These are phyloP conservation scores for Cymodocea nodosa DNA, from an alignment of 116 monocot genomes.

Conservation along the genomic window DNA sequence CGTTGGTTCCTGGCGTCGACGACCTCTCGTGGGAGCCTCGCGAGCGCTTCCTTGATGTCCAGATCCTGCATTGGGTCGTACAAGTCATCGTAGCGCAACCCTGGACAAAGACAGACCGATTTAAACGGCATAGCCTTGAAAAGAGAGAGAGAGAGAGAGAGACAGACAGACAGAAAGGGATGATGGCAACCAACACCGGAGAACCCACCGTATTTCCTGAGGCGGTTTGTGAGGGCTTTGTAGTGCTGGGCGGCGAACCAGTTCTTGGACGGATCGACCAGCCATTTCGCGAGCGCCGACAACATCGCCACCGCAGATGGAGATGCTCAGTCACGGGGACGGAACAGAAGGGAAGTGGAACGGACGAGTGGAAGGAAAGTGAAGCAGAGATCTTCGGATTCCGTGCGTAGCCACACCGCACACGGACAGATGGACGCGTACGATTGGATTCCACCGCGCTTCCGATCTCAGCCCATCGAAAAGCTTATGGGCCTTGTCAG, in stretches of 20 bases:
- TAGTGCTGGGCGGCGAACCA: conserved; percentile 53
- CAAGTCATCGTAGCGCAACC: conserved; percentile 83
- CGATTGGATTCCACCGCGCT: too few species aligned
- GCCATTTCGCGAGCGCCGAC: conserved; percentile 20
- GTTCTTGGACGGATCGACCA: conserved; percentile 54
- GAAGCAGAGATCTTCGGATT: too few species aligned
- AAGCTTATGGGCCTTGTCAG: too few species aligned
- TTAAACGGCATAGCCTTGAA: background rate
- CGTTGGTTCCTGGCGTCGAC: conserved; percentile 90
- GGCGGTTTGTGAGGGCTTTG: conserved; percentile 42
- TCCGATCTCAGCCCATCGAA: too few species aligned
- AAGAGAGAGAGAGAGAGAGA: background rate
- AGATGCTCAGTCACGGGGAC: too few species aligned
- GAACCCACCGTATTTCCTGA: conserved; percentile 52
- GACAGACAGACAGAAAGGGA: too few species aligned
- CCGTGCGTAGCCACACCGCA: too few species aligned
- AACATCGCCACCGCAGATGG: background rate
- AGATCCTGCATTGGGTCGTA: conserved; percentile 78
- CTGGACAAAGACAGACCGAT: background rate
- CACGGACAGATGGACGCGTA: too few species aligned
- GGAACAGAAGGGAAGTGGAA: too few species aligned
- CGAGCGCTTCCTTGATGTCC: conserved; percentile 95
- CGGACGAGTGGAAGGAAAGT: too few species aligned
- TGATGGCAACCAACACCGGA: too few species aligned
- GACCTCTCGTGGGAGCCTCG: conserved; percentile 73